phyloP scores from a whole-genome alignment of 352 stramenopile species.

The Pythium periplocum region DNA sequence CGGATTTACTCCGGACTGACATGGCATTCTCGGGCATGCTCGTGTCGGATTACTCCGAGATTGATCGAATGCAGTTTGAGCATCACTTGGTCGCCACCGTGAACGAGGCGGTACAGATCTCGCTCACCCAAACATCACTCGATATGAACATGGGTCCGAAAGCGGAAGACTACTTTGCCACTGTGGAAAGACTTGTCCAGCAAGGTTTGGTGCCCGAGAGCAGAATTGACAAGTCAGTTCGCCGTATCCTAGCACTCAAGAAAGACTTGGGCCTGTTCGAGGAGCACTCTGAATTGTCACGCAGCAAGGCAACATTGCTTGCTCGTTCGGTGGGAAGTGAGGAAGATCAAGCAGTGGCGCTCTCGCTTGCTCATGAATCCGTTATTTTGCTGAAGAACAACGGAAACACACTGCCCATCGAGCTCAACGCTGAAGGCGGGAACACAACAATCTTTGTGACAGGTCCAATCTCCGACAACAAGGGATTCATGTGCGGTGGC shows the following conservation, averaged over 20 bases:
- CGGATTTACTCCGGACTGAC: conserved; percentile 74
- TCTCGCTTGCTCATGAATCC: conserved; percentile 69
- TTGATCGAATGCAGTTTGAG: conserved; percentile 80
- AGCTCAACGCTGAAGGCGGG: conserved; percentile 3
- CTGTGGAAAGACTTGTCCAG: conserved; percentile 45
- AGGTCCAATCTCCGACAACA: conserved; percentile 56
- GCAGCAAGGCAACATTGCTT: conserved; percentile 4
- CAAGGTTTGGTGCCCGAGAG: conserved; percentile 32
- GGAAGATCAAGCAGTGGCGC: conserved; percentile 43
- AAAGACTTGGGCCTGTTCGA: conserved; percentile 41
- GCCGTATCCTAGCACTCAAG: conserved; percentile 56
- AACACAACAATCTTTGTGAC: conserved; percentile 49
- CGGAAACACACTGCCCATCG: conserved; percentile 33
- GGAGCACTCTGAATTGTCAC: conserved; percentile 4
- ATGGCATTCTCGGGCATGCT: conserved; percentile 88
- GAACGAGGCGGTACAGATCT: conserved; percentile 57
- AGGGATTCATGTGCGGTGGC: conserved; percentile 60
- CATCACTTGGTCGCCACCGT: conserved; percentile 71
- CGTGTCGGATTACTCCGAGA: conserved; percentile 91
- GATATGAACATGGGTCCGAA: conserved; percentile 91
- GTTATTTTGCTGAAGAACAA: conserved; percentile 79
- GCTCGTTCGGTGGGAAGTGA: conserved; percentile 32
- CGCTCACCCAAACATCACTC: conserved; percentile 81
- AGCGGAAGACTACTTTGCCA: conserved; percentile 39
- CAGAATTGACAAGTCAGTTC: conserved; percentile 57